Evolutionary conservation across 495 filamentous ascomycete genomes (phyloP).

Genomic region (Astrothelium macrocarpum): DNA sequence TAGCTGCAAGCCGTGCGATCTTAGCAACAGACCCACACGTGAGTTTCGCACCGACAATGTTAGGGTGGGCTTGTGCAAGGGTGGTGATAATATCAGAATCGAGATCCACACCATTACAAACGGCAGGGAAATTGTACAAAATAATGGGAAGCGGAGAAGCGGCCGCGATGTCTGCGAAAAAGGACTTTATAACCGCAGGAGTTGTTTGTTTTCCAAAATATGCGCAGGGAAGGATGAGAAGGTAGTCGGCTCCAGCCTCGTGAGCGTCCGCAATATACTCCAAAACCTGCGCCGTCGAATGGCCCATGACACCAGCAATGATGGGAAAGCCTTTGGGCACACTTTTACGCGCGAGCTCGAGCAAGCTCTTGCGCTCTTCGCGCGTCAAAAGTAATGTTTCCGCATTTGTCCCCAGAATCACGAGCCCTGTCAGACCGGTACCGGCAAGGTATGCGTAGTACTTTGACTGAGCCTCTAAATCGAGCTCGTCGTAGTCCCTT

Average conservation of each 20-base stretch:
- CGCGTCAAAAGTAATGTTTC: slow-evolving; percentile 16
- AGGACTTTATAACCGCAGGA: slow-evolving; percentile 45
- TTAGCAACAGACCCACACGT: slow-evolving; percentile 61
- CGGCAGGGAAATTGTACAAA: slow-evolving; percentile 61
- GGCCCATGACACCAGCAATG: slow-evolving; percentile 38
- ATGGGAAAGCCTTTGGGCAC: slow-evolving; percentile 10
- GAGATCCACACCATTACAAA: slow-evolving; percentile 59
- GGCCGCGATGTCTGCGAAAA: slow-evolving; percentile 49
- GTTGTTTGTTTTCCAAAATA: slow-evolving; percentile 55
- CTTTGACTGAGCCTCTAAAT: slow-evolving; percentile 10
- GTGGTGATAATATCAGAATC: slow-evolving; percentile 49
- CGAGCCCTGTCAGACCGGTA: slow-evolving; percentile 13
- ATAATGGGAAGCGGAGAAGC: slow-evolving; percentile 46
- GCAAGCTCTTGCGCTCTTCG: slow-evolving; percentile 10
- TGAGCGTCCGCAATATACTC: slow-evolving; percentile 48
- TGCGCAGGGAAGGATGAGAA: slow-evolving; percentile 49
- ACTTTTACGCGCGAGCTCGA: slow-evolving; percentile 3
- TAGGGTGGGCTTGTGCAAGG: slow-evolving; percentile 40
- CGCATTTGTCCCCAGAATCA: slow-evolving; percentile 15
- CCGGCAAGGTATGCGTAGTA: slow-evolving; percentile 14
- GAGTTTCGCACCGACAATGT: slow-evolving; percentile 56
- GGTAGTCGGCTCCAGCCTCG: slow-evolving; percentile 48
- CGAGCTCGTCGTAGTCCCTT: slow-evolving; percentile 7
- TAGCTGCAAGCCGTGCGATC: slow-evolving; percentile 45
- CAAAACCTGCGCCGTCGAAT: slow-evolving; percentile 51